A percentile compares a stretch with the other conserved stretches of the same genome.
Evolutionary conservation across 805 yeast genomes (phyloP).

Genomic region (Candida ponderosae): DNA sequence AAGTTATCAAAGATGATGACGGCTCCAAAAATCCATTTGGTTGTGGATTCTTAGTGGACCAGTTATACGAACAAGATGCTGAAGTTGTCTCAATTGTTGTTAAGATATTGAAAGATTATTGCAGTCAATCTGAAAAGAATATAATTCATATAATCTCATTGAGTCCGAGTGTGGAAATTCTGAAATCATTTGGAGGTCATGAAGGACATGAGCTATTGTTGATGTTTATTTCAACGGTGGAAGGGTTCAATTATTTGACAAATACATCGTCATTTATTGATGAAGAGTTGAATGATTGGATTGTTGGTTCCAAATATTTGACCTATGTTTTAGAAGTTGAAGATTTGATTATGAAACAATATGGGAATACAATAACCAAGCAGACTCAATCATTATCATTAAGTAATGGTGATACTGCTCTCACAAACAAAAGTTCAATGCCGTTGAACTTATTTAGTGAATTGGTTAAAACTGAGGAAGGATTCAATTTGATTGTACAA

Average conservation of each 20-base stretch:
- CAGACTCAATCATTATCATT: constrained; percentile 4
- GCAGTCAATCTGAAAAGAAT: constrained; percentile 41
- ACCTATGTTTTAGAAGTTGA: constrained; percentile 44
- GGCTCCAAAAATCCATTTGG: constrained; percentile 28
- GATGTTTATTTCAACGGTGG: constrained; percentile 53
- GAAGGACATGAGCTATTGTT: constrained; percentile 50
- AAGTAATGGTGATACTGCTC: constrained; percentile 3
- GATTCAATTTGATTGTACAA: constrained; percentile 51
- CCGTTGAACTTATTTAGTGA: constrained; percentile 77
- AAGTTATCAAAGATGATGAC: constrained; percentile 26
- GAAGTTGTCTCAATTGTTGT: constrained; percentile 51
- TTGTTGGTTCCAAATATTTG: constrained; percentile 32
- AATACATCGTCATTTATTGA: constrained; percentile 52
- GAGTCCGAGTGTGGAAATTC: constrained; percentile 43
- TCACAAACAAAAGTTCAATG: constrained; percentile 13
- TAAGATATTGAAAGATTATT: constrained; percentile 43
- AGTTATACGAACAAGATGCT: constrained; percentile 58
- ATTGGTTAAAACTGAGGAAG: constrained; percentile 74
- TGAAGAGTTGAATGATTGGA: constrained; percentile 64
- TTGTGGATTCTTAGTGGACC: constrained; percentile 49
- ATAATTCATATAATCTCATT: constrained; percentile 42
- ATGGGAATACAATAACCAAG: constrained; percentile 3
- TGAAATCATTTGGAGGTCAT: constrained; percentile 7
- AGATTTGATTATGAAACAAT: constrained; percentile 21
- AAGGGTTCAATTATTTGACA: constrained; percentile 59